Evolutionary conservation across 306 rosid species (phyloP), one percentile per base, ranked within the genome.

Genomic region (Vachellia pachyceras): DNA sequence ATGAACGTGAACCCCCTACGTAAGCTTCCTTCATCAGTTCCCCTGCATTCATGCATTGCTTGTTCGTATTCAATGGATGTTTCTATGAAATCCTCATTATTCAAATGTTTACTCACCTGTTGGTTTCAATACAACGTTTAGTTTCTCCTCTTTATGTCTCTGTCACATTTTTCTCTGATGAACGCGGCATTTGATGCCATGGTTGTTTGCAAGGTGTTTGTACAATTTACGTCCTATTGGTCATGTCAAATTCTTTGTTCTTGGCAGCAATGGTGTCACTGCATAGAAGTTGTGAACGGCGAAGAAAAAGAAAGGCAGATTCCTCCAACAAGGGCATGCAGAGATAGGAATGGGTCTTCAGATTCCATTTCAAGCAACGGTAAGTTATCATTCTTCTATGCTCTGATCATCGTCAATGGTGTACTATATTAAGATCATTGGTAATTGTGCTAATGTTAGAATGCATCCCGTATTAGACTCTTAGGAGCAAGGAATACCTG

Each of bases 311-410:
- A 22, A 35, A 77, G 11, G 78, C 77, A 79, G 45, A 57, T 46
- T 58, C 20, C 72, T 41, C 10, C 77, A 52, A 4, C 29, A 37
- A 83, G 75, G 77, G 77, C 72, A 72, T 82, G 94, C 77, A 80
- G 88, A 82, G 17, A 25, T 6, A 82, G 89, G 75, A 72, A 86
- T 40, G 94, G 92, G 40, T 90, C 89, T 84, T 92, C 99, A 6
- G 88, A 84, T 80, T 81, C 97, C 20, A 89, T 93, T 71, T 84
- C 97, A 74, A 83, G 65, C 22, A 69, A 77, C 67, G 97, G 97
- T 91, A 85, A 47, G 25, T 10, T 35, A 3, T 58, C 70, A 22
- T 61, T 14, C 5, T 55, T 45, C 40, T 50, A 36, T 57, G 37
- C 42, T 36, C n/a, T 64, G 11, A 65, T 36, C 71, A 35, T 63